A percentile compares a stretch with the other conserved stretches of the same genome.
Conservation (phyloP, 192 early-diverging fungal genomes). For the Backusella australiensis region DNA sequence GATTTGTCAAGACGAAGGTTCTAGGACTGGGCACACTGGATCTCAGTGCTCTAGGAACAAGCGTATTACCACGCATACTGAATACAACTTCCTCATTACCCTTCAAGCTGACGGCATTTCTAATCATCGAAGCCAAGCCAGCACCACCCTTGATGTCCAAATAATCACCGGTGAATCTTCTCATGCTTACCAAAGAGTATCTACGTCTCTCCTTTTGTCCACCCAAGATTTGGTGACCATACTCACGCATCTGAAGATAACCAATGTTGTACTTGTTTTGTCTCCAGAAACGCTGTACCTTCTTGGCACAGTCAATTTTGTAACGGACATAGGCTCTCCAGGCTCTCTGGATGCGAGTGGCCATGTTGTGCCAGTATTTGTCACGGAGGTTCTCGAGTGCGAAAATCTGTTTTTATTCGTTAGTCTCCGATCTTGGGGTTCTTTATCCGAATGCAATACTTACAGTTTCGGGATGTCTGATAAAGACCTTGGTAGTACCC, state of each 20-base stretch:
- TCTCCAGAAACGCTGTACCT: constrained; percentile 77
- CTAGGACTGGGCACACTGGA: constrained; percentile 72
- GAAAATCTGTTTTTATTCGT: constrained; percentile 54
- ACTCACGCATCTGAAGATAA: constrained; percentile 89
- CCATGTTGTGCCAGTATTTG: constrained; percentile 95
- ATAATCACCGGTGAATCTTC: constrained; percentile 93
- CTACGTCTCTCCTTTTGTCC: constrained; percentile 91
- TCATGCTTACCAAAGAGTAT: constrained; percentile 76
- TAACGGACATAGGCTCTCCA: constrained; percentile 78
- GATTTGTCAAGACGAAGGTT: constrained; percentile 66
- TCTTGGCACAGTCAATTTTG: constrained; percentile 60
- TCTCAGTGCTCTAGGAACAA: constrained; percentile 71
- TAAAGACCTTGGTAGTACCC: constrained; percentile 93
- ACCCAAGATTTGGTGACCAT: constrained; percentile 87
- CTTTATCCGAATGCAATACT: background rate
- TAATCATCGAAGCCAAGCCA: constrained; percentile 44
- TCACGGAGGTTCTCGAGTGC: constrained; percentile 91
- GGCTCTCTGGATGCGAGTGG: constrained; percentile 86
- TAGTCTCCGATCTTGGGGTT: no score
- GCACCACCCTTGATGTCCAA: constrained; percentile 58
- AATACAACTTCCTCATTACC: constrained; percentile 59
- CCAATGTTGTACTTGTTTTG: constrained; percentile 82
- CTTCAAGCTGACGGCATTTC: constrained; percentile 44
- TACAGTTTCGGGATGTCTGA: constrained; percentile 90
- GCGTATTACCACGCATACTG: constrained; percentile 53